Base-by-base conservation (phyloP, 352 stramenopile species). In the Pythium myriotylum region DNA sequence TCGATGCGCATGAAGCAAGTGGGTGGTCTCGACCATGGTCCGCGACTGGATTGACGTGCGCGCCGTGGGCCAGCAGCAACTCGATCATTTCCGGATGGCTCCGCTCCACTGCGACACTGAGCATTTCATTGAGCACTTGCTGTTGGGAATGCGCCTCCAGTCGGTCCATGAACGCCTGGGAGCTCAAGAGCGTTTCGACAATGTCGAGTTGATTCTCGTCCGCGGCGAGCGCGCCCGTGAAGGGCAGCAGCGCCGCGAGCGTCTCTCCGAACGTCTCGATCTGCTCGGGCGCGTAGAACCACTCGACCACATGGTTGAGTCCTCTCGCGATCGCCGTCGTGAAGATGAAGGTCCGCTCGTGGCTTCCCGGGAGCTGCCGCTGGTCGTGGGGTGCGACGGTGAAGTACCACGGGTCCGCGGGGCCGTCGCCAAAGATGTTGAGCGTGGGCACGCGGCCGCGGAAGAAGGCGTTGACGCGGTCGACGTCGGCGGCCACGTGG, bases 371-470 rank as follows among this genome's bases (percentile, higher is more conserved):
- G 19, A 7, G 43, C 42, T 26, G 41, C 54, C 54, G 47, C 23
- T 22, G 29, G 22, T 65, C 49, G 20, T 42, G 16, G 1, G 48
- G 41, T 12, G 49, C 48, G 7, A 43, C 19, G 2, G 41, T 35
- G 41, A 59, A 59, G 33, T 59, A 65, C 58, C 58, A 65, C 22
- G 58, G 49, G 35, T 65, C 48, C 0, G 20, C n/a, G 4, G 58
- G 58, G 2, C 24, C 50, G 3, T 52, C 27, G 8, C 24, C 50
- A 27, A 54, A 46, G 33, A 54, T 54, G 22, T 48, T 49, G 40
- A 59, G 37, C 19, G 40, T 37, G 24, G 29, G 45, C 13, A 33
- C 47, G 22, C 39, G 58, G n/a, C 29, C 40, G 4, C 22, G 27
- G 40, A 65, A 65, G 50, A 33, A 65, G 8, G 19, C 20, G 32